These are phyloP conservation scores for Yamadazyma aaseri DNA, from an alignment of 1,139 yeast species.

Conservation along the genomic window DNA sequence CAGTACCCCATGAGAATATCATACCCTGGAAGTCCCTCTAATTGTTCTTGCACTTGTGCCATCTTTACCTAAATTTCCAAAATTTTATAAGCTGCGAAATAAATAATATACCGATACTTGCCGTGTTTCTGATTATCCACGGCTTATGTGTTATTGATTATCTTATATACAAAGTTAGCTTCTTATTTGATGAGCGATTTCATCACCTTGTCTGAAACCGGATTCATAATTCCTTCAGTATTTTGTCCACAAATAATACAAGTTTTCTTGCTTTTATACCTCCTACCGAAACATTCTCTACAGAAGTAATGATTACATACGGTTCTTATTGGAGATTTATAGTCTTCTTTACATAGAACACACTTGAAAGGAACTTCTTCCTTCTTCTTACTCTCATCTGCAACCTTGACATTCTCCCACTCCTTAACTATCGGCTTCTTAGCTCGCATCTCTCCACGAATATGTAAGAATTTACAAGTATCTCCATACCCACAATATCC, in stretches of 20 bases:
- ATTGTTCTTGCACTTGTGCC: constrained; percentile 27
- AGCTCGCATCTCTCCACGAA: constrained; percentile 80
- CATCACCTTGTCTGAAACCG: constrained; percentile 12
- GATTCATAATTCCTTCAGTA: constrained; percentile 50
- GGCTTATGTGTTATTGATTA: not conserved
- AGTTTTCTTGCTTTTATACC: constrained; percentile 44
- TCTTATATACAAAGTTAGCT: not conserved
- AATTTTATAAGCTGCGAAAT: no score
- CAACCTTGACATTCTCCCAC: constrained; percentile 53
- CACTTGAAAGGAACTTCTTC: constrained; percentile 58
- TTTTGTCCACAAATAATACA: constrained; percentile 62
- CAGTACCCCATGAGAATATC: constrained; percentile 52
- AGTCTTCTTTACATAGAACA: constrained; percentile 58
- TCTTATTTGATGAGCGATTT: not conserved
- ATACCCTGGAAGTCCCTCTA: constrained; percentile 60
- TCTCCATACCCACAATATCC: constrained; percentile 99
- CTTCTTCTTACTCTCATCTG: constrained; percentile 14
- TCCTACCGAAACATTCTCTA: constrained; percentile 55
- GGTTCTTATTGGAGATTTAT: constrained; percentile 59
- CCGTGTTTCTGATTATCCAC: no score
- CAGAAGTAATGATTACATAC: constrained; percentile 69
- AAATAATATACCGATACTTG: no score
- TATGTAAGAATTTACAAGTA: constrained; percentile 92
- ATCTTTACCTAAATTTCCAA: no score
- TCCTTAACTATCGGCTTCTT: constrained; percentile 70